These are phyloP conservation scores for Jamesozyma jinghongensis DNA, from an alignment of 805 yeast species.

Conservation along the genomic window DNA sequence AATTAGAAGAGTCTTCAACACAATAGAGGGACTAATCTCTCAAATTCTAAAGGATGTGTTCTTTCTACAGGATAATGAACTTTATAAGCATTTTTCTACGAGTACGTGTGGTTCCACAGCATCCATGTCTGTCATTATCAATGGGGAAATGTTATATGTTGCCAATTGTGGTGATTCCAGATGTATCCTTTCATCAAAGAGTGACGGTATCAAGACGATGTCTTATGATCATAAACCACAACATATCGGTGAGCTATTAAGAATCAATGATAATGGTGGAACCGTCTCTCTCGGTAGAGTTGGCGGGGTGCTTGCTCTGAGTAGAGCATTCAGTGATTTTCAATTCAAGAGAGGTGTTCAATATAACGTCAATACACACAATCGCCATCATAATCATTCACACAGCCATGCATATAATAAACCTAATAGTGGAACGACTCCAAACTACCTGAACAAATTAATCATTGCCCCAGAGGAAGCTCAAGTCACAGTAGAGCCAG, in stretches of 20 bases:
- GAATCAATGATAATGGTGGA: conserved; percentile 92
- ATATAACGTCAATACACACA: conserved; percentile 3
- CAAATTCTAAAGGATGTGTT: conserved; percentile 37
- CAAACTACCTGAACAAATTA: conserved; percentile 3
- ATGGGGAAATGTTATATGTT: conserved; percentile 40
- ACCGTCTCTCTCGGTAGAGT: conserved; percentile 89
- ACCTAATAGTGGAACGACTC: conserved; percentile 5
- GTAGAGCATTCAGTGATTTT: conserved; percentile 84
- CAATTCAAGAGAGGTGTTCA: conserved; percentile 35
- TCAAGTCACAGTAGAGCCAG: conserved; percentile 75
- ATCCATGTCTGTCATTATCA: conserved; percentile 37
- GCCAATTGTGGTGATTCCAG: conserved; percentile 76
- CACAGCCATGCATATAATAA: not conserved
- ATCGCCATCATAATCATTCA: not conserved
- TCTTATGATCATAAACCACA: conserved; percentile 88
- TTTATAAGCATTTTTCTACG: conserved; percentile 33
- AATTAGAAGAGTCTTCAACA: conserved; percentile 18
- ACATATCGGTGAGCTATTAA: conserved; percentile 84
- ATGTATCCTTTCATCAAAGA: conserved; percentile 42
- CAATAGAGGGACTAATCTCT: conserved; percentile 30
- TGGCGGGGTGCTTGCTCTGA: conserved; percentile 86
- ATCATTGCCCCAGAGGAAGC: conserved; percentile 52
- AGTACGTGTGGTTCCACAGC: conserved; percentile 47
- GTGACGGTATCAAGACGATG: conserved; percentile 49
- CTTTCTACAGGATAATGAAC: conserved; percentile 37